A percentile compares a stretch with the other conserved stretches of the same genome.
These are phyloP conservation scores for Calonectria hongkongensis DNA, from an alignment of 2,329 filamentous ascomycete genomes.

Conservation along the genomic window DNA sequence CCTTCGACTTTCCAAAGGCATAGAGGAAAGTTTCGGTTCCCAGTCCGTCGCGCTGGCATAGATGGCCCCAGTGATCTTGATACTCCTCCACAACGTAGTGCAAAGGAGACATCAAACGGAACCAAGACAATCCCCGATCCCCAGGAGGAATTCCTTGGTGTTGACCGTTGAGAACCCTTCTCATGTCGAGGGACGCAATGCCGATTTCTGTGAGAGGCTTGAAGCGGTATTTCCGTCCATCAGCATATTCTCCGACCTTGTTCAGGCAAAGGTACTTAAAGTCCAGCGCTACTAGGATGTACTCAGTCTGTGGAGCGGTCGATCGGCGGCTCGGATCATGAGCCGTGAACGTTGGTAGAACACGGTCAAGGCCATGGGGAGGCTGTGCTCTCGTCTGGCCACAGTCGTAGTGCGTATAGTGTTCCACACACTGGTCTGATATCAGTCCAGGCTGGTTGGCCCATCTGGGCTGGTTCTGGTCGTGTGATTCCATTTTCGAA, in stretches of 20 bases:
- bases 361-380: background rate
- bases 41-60: constrained; percentile 24
- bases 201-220: constrained; percentile 40
- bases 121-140: constrained; percentile 45
- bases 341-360: constrained; percentile 21
- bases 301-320: constrained; percentile 29
- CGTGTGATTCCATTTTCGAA: background rate
- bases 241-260: constrained; percentile 1
- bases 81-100: constrained; percentile 43
- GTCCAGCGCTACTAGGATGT: constrained; percentile 37
- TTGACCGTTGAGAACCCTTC: constrained; percentile 27
- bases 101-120: constrained; percentile 39
- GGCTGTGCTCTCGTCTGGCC: constrained; percentile 7
- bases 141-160: constrained; percentile 11
- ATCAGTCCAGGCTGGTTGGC: constrained; percentile 16
- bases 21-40: constrained; percentile 40
- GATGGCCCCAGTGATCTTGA: constrained; percentile 36
- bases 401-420: constrained; percentile 4
- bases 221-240: constrained; percentile 20
- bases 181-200: constrained; percentile 42
- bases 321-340: background rate
- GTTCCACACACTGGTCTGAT: background rate
- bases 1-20: constrained; percentile 44
- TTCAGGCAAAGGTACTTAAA: constrained; percentile 39
- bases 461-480: background rate